Evolutionary conservation across 2,329 filamentous ascomycete genomes (phyloP).

Genomic region (Aspergillus unguis): DNA sequence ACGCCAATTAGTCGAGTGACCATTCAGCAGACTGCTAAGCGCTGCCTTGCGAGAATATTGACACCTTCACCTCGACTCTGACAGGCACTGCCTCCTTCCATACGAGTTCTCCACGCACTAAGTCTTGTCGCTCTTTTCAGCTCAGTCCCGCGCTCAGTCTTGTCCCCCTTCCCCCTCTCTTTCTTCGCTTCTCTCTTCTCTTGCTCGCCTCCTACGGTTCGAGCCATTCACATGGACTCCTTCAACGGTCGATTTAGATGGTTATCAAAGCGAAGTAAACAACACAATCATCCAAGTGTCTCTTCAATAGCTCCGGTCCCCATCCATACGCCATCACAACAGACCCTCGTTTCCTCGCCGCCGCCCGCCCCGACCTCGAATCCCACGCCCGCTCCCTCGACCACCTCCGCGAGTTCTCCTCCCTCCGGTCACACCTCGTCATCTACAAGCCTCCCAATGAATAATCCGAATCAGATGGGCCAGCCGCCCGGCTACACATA

Average conservation of each 20-base stretch:
- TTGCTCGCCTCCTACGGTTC: conserved; percentile 16
- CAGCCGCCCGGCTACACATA: conserved; percentile 64
- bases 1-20: not conserved
- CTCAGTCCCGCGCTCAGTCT: conserved; percentile 6
- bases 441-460: conserved; percentile 55
- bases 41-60: conserved; percentile 5
- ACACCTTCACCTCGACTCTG: conserved; percentile 6
- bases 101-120: conserved; percentile 14
- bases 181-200: conserved; percentile 9
- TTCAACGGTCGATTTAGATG: conserved; percentile 53
- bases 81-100: conserved; percentile 15
- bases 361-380: conserved; percentile 19
- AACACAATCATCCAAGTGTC: conserved; percentile 27
- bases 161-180: conserved; percentile 12
- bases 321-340: conserved; percentile 22
- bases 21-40: conserved; percentile 3
- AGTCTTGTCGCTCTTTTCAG: conserved; percentile 14
- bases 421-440: conserved; percentile 44
- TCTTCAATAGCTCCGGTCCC: conserved; percentile 9
- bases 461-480: conserved; percentile 53
- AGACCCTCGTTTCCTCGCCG: conserved; percentile 9
- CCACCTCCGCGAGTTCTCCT: conserved; percentile 33
- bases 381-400: conserved; percentile 33
- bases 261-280: conserved; percentile 51
- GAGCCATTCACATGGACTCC: conserved; percentile 42